Evolutionary conservation across 352 stramenopile genomes (phyloP).

Genomic region (Thalassiosira mediterranea): DNA sequence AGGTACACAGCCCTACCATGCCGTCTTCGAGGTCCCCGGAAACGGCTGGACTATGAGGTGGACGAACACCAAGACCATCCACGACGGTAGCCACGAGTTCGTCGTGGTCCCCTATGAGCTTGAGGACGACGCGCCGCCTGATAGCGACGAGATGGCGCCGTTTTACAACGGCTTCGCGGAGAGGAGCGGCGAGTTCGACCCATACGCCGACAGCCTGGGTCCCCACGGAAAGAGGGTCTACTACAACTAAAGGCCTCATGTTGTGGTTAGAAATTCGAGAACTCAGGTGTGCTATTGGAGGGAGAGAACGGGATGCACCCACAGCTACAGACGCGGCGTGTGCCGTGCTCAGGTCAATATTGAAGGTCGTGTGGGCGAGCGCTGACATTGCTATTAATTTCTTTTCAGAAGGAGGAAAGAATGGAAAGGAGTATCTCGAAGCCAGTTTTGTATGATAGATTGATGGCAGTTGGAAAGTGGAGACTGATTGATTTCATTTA

Average conservation of each 20-base stretch:
- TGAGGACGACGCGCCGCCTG: conserved; percentile 17
- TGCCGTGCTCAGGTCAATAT: neutral
- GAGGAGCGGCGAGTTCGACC: conserved; percentile 31
- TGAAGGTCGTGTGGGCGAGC: neutral
- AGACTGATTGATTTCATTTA: too few relatives aligned
- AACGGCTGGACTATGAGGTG: conserved; percentile 53
- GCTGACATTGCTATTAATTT: conserved; percentile 1
- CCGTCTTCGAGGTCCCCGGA: conserved; percentile 58
- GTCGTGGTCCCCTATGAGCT: conserved; percentile 59
- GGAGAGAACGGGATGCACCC: too few relatives aligned
- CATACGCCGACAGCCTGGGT: conserved; percentile 28
- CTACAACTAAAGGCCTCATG: conserved; percentile 3
- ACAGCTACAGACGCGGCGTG: too few relatives aligned
- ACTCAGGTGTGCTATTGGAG: conserved; percentile 11
- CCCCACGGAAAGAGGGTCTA: conserved; percentile 25
- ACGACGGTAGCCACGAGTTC: conserved; percentile 64
- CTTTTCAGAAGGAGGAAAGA: neutral
- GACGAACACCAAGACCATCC: conserved; percentile 66
- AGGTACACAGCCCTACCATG: conserved; percentile 64
- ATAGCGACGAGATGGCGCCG: conserved; percentile 13
- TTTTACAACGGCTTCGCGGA: conserved; percentile 35
- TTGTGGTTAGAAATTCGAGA: neutral
- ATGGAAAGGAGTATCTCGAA: too few relatives aligned
- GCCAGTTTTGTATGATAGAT: too few relatives aligned
- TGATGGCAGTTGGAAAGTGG: too few relatives aligned